Evolutionary conservation across 345 rosid genomes (phyloP), one percentile per base, ranked within the genome.

Genomic region (Streptanthus diversifolius): DNA sequence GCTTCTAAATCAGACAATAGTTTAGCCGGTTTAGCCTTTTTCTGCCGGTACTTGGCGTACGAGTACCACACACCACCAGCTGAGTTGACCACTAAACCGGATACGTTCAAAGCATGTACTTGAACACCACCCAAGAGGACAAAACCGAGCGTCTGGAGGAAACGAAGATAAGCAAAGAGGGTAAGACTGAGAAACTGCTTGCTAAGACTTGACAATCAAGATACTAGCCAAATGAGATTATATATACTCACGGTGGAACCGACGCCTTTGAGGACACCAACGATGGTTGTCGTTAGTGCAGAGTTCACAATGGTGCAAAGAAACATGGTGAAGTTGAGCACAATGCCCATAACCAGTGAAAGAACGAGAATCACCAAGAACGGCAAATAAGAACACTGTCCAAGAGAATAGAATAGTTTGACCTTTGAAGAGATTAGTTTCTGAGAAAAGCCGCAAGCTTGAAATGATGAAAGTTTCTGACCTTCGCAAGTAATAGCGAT

Each of bases 41-140:
- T 91, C 76, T 89, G 96, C 76, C 66, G 84, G 75, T 89, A 93
- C 83, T 89, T 91, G 66, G 95, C 85, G 25, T 80, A 86, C 0
- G 98, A 91, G 82, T 93, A 93, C 97, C 98, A 93, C 41, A 93
- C 76, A 12, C 98, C 98, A 63, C 98, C 98, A 24, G 91, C 88
- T 27, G 98, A 88, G 81, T 93, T 93, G 73, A 93, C 83, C 40
- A 83, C 82, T 82, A 91, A 77, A 67, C 98, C 98, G 11, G 92
- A 82, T 44, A 93, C 88, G 24, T 93, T 93, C 79, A 93, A 62
- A 43, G 83, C 96, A 74, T 85, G 97, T 60, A 93, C 96, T 82
- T 89, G 80, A 61, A 93, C 96, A 32, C 98, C 98, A 25, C 98
- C 97, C 72, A 91, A 91, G 35, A 93, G 45, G 37, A 93, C 81